phyloP scores from a whole-genome alignment of 2,329 filamentous ascomycete species.

The Zymoseptoria pseudotritici region DNA sequence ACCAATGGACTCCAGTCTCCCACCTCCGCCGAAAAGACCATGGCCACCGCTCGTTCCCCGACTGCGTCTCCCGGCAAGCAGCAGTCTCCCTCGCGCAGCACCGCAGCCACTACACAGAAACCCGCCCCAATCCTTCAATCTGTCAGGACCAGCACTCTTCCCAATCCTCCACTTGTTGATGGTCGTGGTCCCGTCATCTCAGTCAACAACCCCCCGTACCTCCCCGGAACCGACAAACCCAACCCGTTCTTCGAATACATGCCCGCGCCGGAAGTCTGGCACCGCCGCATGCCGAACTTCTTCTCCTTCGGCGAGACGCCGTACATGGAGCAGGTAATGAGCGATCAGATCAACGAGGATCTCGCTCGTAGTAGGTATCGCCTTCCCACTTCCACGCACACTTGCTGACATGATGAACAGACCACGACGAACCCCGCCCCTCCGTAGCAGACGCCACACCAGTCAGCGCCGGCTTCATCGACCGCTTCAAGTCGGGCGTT shows the following conservation, averaged over 20 bases:
- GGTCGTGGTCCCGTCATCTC: slow-evolving; percentile 10
- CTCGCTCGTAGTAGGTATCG: slow-evolving; percentile 19
- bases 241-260: slow-evolving; percentile 26
- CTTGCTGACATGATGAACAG: not conserved
- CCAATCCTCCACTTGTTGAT: not conserved
- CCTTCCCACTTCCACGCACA: not conserved
- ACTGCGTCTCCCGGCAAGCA: not conserved
- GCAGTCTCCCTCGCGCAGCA: not conserved
- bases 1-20: not conserved
- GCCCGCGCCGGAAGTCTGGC: slow-evolving; percentile 24
- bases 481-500: not conserved
- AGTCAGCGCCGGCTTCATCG: not conserved
- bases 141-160: not conserved
- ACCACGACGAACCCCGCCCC: not conserved
- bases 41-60: not conserved
- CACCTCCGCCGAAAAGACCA: not conserved
- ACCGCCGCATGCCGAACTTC: slow-evolving; percentile 22
- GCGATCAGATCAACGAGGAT: slow-evolving; percentile 24
- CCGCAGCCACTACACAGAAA: not conserved
- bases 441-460: not conserved
- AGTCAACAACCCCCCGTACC: slow-evolving; percentile 10
- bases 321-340: slow-evolving; percentile 20
- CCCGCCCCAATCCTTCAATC: not conserved
- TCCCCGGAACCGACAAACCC: slow-evolving; percentile 3
- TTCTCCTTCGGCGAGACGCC: slow-evolving; percentile 29